Evolutionary conservation across 768 basidiomycete species (phyloP), one percentile per base, ranked within the genome.

Genomic region (Amanita exitialis): DNA sequence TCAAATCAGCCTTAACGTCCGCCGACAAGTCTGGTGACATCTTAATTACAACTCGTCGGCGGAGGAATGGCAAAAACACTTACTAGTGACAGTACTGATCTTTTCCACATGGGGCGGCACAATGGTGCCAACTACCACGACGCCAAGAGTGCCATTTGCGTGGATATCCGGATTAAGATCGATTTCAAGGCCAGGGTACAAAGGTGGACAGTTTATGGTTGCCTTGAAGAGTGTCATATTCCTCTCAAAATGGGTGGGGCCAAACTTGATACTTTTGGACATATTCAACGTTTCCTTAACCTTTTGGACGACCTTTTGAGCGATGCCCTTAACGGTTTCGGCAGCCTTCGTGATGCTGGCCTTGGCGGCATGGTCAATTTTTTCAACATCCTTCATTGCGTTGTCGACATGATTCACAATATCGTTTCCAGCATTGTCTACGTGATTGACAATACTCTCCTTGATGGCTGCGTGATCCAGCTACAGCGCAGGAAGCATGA

Each of bases 61-160:
- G 3, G 4, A 20, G 5, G 9, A 12, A 41, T 13, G 21, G 7
- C 16, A 20, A 12, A 2, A 12, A 10, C 18, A 59, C 65, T 47
- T 39, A 71, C 73, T 62, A 18, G 65, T 59, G 35, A 66, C 61
- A 32, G 73, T 43, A 0, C 63, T 63, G 38, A 74, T 69, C 38
- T 67, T 62, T 0, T 57, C 51, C 2, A 76, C 54, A 25, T 66
- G 61, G 1, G 73, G 73, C 2, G 77, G 78, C 3, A 75, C 47
- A 43, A 80, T 60, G 3, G 72, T 72, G 9, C 78, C 77, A 23
- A 53, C 60, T 0, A 68, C 74, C 6, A 64, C 72, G 6, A 77
- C 59, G 10, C 73, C 74, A 21, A 74, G 54, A 8, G 64, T 62
- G 1, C 65, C 65, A 4, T 64, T 53, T 1, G 65, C 71, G 42